Evolutionary conservation across 106 monocot genomes (phyloP).

Genomic region (Gastrodia elata): DNA sequence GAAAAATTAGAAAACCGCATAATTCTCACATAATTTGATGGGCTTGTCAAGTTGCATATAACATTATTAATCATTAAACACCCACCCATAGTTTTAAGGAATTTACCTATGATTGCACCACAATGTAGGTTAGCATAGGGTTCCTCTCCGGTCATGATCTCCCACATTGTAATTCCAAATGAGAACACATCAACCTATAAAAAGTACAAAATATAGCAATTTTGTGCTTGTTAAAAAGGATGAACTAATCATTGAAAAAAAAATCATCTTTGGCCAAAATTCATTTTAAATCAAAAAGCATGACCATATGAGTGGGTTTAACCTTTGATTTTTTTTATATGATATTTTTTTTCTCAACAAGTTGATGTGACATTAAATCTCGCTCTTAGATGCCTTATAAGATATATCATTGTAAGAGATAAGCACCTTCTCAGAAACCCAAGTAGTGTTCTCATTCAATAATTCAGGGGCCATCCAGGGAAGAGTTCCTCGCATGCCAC

Average conservation of each 20-base stretch:
- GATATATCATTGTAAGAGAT: background rate
- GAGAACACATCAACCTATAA: constrained; percentile 49
- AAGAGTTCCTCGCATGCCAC: constrained; percentile 92
- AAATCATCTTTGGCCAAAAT: no score
- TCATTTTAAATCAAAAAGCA: no score
- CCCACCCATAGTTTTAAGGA: background rate
- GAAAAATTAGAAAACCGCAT: background rate
- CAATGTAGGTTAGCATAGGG: constrained; percentile 68
- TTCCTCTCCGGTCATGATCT: constrained; percentile 54
- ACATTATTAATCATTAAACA: background rate
- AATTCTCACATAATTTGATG: background rate
- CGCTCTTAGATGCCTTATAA: no score
- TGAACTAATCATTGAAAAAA: no score
- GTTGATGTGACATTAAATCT: no score
- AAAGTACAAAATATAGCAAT: background rate
- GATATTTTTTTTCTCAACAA: no score
- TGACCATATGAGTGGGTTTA: no score
- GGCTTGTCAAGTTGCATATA: background rate
- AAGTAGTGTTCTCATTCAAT: constrained; percentile 68
- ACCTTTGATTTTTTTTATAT: no score
- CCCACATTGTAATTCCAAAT: constrained; percentile 57
- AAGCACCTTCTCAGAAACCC: constrained; percentile 81
- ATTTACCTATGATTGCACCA: constrained; percentile 40
- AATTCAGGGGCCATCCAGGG: constrained; percentile 97
- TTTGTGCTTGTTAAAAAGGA: no score